Percentiles rank a stretch among this genome's conserved stretches.
These are phyloP conservation scores for Chamaecrista fasciculata DNA, from an alignment of 306 rosid genomes.

Conservation along the genomic window DNA sequence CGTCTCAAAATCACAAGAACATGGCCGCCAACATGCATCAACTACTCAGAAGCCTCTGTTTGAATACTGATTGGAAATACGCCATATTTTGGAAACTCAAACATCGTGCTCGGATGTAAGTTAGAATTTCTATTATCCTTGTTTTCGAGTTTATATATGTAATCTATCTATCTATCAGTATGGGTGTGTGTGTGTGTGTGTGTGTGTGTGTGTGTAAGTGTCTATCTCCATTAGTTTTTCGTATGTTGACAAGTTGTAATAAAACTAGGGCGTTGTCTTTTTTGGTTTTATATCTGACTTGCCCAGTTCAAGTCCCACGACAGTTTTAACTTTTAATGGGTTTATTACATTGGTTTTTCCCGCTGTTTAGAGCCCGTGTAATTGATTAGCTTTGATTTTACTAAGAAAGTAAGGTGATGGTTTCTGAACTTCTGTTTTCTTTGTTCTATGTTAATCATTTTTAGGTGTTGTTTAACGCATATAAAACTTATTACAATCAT, in stretches of 20 bases:
- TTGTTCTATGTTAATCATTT: neutral
- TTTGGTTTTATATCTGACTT: neutral
- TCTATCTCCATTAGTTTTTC: neutral
- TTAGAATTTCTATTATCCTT: conserved; percentile 5
- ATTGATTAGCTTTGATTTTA: neutral
- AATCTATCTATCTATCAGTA: neutral
- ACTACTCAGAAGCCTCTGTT: conserved; percentile 59
- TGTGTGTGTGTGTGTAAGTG: neutral
- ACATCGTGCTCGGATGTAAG: conserved; percentile 67
- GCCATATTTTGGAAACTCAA: conserved; percentile 79
- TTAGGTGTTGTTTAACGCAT: conserved; percentile 12
- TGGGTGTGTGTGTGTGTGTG: too few relatives aligned
- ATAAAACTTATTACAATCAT: conserved; percentile 3
- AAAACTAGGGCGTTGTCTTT: neutral
- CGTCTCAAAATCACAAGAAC: conserved; percentile 30
- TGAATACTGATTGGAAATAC: conserved; percentile 66
- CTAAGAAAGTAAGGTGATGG: neutral
- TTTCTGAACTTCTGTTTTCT: neutral
- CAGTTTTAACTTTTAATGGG: neutral
- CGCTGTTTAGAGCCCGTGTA: neutral
- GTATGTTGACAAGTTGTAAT: neutral
- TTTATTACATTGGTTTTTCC: neutral
- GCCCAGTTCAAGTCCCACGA: neutral
- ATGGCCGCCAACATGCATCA: conserved; percentile 59
- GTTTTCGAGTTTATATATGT: neutral